Conservation (phyloP, 805 yeast genomes). For the Wickerhamiella alocasiicola region DNA sequence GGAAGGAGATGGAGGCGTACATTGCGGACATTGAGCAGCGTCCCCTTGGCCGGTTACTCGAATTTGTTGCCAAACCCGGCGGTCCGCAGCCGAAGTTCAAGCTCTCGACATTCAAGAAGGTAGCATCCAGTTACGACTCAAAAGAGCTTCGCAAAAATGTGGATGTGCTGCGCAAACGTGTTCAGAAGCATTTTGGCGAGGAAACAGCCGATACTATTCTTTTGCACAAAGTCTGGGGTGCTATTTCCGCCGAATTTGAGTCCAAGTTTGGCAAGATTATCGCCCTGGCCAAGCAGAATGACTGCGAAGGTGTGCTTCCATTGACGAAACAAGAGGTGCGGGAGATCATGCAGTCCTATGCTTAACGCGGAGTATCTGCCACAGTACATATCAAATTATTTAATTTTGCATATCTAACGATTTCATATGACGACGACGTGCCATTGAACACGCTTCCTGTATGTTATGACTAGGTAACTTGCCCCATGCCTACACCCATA, state of each 20-base stretch:
- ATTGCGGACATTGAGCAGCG: slow-evolving; percentile 37
- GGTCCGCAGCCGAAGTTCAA: slow-evolving; percentile 32
- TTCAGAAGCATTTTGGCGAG: slow-evolving; percentile 41
- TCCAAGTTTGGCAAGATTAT: slow-evolving; percentile 43
- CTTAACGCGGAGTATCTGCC: no score
- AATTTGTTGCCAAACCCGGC: slow-evolving; percentile 48
- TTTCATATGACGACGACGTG: no score
- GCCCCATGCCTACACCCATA: no score
- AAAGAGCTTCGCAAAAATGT: slow-evolving; percentile 46
- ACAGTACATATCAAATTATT: no score
- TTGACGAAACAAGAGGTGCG: slow-evolving; percentile 16
- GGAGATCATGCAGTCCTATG: slow-evolving; percentile 4
- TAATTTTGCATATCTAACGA: no score
- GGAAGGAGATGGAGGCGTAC: slow-evolving; percentile 32
- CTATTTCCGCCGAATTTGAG: slow-evolving; percentile 52
- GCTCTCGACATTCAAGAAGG: slow-evolving; percentile 36
- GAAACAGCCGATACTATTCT: slow-evolving; percentile 16
- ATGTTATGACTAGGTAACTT: no score
- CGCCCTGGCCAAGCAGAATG: slow-evolving; percentile 42
- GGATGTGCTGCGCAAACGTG: slow-evolving; percentile 40
- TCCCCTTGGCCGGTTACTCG: slow-evolving; percentile 54
- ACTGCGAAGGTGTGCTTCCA: slow-evolving; percentile 26
- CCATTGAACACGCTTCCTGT: no score
- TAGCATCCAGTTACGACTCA: slow-evolving; percentile 44
- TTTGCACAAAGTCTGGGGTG: slow-evolving; percentile 42